Percentiles rank a stretch among this genome's conserved stretches.
Evolutionary conservation across 2,329 filamentous ascomycete genomes (phyloP).

Genomic region (Ceratocystis variospora): DNA sequence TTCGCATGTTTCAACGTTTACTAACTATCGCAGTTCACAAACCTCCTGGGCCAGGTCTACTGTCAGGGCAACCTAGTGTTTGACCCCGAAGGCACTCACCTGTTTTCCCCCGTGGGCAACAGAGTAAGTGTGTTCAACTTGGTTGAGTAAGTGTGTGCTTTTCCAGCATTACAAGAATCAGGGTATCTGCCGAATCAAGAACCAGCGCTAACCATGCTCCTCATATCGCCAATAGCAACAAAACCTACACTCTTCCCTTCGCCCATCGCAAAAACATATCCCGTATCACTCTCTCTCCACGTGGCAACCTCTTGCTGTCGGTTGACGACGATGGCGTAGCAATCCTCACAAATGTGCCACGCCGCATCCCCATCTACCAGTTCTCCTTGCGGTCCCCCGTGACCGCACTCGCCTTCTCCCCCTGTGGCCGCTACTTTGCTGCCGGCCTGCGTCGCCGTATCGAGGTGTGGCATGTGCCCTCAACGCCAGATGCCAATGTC

Average conservation of each 20-base stretch:
- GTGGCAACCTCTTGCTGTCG: slow-evolving; percentile 81
- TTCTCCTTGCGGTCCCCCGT: slow-evolving; percentile 86
- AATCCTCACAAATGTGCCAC: slow-evolving; percentile 79
- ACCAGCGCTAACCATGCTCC: not conserved
- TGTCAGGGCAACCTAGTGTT: slow-evolving; percentile 95
- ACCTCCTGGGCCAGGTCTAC: slow-evolving; percentile 95
- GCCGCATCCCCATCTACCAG: slow-evolving; percentile 77
- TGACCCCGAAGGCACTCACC: slow-evolving; percentile 86
- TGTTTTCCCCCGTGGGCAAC: slow-evolving; percentile 94
- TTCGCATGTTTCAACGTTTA: not conserved
- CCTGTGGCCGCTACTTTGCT: slow-evolving; percentile 80
- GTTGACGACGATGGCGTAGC: slow-evolving; percentile 90
- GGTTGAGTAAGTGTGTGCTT: slow-evolving; percentile 54
- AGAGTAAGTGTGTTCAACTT: slow-evolving; percentile 91
- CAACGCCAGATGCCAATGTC: slow-evolving; percentile 64
- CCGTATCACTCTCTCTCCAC: slow-evolving; percentile 73
- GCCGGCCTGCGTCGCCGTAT: slow-evolving; percentile 76
- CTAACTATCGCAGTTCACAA: slow-evolving; percentile 63
- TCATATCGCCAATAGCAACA: slow-evolving; percentile 45
- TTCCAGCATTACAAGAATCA: not conserved
- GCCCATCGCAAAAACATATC: slow-evolving; percentile 88
- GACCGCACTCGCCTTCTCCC: slow-evolving; percentile 76
- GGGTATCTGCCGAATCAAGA: no score
- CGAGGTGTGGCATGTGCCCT: slow-evolving; percentile 93
- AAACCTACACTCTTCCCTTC: slow-evolving; percentile 75